These are phyloP conservation scores for Aegilops umbellulata DNA, from an alignment of 176 grass and related monocot genomes.

Conservation along the genomic window DNA sequence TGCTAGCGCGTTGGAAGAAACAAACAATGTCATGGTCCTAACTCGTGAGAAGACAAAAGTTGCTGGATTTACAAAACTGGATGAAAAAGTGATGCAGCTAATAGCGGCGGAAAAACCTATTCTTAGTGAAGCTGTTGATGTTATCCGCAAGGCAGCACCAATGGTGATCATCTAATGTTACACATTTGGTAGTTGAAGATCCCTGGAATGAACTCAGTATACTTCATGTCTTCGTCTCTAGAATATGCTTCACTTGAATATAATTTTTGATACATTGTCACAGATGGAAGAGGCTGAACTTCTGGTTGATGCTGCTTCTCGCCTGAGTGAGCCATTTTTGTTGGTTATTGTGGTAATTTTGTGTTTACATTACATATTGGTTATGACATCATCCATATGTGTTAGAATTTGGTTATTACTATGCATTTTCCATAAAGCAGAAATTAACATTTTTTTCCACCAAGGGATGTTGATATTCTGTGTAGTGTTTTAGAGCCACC, in stretches of 20 bases:
- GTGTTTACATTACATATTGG: slow-evolving; percentile 37
- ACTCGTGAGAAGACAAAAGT: slow-evolving; percentile 52
- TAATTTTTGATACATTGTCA: slow-evolving; percentile 48
- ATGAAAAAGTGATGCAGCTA: slow-evolving; percentile 59
- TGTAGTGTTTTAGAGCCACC: slow-evolving; percentile 2
- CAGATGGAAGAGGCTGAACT: slow-evolving; percentile 98
- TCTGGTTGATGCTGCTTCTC: slow-evolving; percentile 87
- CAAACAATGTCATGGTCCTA: slow-evolving; percentile 41
- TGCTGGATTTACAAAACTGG: slow-evolving; percentile 84
- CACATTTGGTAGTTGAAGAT: slow-evolving; percentile 97
- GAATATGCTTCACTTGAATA: slow-evolving; percentile 46
- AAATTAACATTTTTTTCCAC: neutral
- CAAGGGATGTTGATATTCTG: neutral
- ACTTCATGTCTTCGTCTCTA: slow-evolving; percentile 35
- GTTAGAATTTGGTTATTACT: neutral
- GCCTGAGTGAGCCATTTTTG: slow-evolving; percentile 98
- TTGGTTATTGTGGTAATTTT: slow-evolving; percentile 99
- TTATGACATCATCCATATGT: slow-evolving; percentile 18
- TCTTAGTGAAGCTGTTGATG: slow-evolving; percentile 69
- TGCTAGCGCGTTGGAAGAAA: slow-evolving; percentile 40
- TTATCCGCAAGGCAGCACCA: slow-evolving; percentile 87
- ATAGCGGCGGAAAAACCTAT: slow-evolving; percentile 70
- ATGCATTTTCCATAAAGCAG: slow-evolving; percentile 4
- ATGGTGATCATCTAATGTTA: slow-evolving; percentile 99
- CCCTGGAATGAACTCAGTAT: slow-evolving; percentile 59